phyloP scores from a whole-genome alignment of 2,329 filamentous ascomycete genomes.

The Sarocladium oryzae region DNA sequence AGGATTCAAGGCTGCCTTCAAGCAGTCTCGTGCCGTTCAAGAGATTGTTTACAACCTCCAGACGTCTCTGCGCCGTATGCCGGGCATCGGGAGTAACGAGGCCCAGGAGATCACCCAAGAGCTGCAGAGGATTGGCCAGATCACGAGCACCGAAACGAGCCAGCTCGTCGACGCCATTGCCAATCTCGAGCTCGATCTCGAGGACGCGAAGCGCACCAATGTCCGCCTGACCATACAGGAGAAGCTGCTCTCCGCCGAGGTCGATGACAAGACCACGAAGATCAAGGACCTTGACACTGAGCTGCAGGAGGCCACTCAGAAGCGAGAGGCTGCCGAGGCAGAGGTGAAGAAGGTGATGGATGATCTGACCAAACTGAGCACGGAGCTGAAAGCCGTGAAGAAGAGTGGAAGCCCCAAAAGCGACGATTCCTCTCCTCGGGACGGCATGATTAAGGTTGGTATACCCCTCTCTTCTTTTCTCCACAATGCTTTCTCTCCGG shows the following conservation, averaged over 20 bases:
- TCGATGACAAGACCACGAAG: conserved; percentile 26
- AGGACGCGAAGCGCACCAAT: conserved; percentile 32
- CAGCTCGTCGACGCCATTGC: conserved; percentile 31
- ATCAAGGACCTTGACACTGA: conserved; percentile 26
- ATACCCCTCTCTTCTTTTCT: not conserved
- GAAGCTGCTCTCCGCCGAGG: conserved; percentile 27
- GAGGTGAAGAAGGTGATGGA: conserved; percentile 22
- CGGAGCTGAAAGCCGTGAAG: conserved; percentile 23
- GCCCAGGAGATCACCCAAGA: conserved; percentile 27
- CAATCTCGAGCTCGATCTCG: conserved; percentile 29
- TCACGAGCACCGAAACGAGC: conserved; percentile 31
- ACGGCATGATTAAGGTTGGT: conserved; percentile 25
- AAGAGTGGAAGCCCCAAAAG: conserved; percentile 18
- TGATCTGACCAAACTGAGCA: conserved; percentile 19
- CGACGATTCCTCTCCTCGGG: conserved; percentile 15
- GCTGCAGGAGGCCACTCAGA: conserved; percentile 24
- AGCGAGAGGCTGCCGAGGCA: conserved; percentile 21
- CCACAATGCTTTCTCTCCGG: conserved; percentile 2
- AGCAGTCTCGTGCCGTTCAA: conserved; percentile 26
- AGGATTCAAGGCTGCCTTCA: conserved; percentile 25
- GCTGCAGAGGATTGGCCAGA: conserved; percentile 30
- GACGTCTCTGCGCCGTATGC: conserved; percentile 32
- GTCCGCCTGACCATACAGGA: conserved; percentile 32
- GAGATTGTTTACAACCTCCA: conserved; percentile 31
- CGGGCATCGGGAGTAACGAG: conserved; percentile 28